phyloP scores from a whole-genome alignment of 2,329 filamentous ascomycete species.

The Fusarium temperatum region DNA sequence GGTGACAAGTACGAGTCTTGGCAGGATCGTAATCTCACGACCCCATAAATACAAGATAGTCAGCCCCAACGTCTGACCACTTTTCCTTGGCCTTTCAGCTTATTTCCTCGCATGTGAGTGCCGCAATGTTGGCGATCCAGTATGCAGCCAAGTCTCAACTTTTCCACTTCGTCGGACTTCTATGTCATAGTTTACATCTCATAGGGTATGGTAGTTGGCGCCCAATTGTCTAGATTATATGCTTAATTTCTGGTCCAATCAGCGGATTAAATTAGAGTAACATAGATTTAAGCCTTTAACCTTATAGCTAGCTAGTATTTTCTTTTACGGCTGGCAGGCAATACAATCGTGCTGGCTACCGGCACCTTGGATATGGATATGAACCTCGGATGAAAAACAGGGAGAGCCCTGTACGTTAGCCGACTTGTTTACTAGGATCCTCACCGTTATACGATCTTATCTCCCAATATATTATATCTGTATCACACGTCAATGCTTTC shows the following conservation, averaged over 20 bases:
- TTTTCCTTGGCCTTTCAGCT: neutral
- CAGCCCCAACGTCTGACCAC: neutral
- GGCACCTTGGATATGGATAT: neutral
- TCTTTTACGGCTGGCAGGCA: accelerated
- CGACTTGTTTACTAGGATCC: accelerated
- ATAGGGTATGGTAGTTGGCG: neutral
- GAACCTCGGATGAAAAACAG: neutral
- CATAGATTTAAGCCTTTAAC: accelerated
- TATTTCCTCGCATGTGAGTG: neutral
- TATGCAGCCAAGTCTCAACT: neutral
- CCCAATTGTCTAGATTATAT: accelerated
- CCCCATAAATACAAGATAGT: neutral
- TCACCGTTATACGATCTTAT: neutral
- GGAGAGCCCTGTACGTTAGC: neutral
- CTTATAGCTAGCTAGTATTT: neutral
- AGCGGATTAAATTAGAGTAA: accelerated
- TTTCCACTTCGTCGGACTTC: no score
- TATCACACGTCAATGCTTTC: accelerated
- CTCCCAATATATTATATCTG: no score
- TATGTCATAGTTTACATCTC: no score
- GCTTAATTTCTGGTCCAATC: no score
- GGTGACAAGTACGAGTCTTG: neutral
- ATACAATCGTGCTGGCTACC: neutral
- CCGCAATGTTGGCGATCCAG: neutral
- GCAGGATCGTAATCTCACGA: neutral